Evolutionary conservation across 2,329 filamentous ascomycete species (phyloP).

Genomic region (Fusarium solani-melongenae): DNA sequence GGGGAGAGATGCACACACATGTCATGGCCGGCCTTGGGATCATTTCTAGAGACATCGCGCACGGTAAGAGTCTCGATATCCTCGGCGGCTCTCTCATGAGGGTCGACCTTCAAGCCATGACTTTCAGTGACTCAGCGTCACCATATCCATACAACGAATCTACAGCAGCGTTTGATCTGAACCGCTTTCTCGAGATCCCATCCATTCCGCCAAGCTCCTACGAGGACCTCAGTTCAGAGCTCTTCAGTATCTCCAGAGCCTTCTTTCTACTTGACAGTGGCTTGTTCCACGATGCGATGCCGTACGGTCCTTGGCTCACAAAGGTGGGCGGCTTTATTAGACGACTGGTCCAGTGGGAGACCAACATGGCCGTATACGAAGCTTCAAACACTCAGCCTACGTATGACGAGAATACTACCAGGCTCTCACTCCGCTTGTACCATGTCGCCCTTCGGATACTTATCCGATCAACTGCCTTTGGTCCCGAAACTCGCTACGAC

Average conservation of each 20-base stretch:
- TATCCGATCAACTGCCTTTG: not conserved
- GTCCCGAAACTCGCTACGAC: not conserved
- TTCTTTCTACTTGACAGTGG: not conserved
- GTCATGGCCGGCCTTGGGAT: slow-evolving; percentile 39
- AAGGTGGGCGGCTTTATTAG: not conserved
- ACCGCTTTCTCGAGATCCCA: not conserved
- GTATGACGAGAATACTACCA: not conserved
- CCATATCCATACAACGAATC: slow-evolving; percentile 37
- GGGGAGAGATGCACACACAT: slow-evolving; percentile 41
- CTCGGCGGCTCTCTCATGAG: slow-evolving; percentile 24
- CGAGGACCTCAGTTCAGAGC: not conserved
- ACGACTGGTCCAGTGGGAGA: not conserved
- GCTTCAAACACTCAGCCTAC: not conserved
- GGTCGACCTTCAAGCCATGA: slow-evolving; percentile 43
- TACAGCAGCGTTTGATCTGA: not conserved
- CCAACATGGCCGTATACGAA: not conserved
- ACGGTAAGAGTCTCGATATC: not conserved
- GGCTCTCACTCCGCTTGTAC: not conserved
- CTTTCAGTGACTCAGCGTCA: slow-evolving; percentile 36
- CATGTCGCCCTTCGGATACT: not conserved
- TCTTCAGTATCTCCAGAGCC: not conserved
- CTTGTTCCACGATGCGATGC: not conserved
- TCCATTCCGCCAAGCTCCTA: not conserved
- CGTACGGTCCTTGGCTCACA: not conserved
- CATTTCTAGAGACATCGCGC: slow-evolving; percentile 6